Evolutionary conservation across 805 yeast genomes (phyloP).

Genomic region (Candida vaughaniae): DNA sequence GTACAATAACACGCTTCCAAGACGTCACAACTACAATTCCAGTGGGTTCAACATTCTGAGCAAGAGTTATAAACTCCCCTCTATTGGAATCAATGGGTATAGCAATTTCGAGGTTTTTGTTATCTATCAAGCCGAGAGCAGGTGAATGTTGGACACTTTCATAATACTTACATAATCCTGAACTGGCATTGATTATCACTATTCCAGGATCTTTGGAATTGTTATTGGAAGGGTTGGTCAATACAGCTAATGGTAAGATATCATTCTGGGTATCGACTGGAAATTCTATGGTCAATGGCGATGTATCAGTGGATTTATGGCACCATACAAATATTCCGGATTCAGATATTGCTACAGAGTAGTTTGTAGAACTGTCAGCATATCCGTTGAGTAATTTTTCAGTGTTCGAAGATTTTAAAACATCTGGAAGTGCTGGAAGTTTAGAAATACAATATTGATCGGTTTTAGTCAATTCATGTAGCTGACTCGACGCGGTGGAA

Average conservation of each 20-base stretch:
- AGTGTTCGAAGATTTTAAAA: conserved; percentile 18
- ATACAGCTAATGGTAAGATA: conserved; percentile 50
- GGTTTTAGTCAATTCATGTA: conserved; percentile 54
- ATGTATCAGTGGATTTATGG: conserved; percentile 57
- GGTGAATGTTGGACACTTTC: conserved; percentile 75
- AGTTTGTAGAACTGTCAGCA: conserved; percentile 47
- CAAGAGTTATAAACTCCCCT: conserved; percentile 57
- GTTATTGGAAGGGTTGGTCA: conserved; percentile 59
- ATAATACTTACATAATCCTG: conserved; percentile 65
- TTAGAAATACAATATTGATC: conserved; percentile 56
- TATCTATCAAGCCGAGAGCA: conserved; percentile 55
- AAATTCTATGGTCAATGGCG: conserved; percentile 58
- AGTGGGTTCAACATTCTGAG: conserved; percentile 66
- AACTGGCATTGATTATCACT: conserved; percentile 55
- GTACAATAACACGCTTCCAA: conserved; percentile 59
- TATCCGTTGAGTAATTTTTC: conserved; percentile 34
- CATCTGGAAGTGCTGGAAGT: conserved; percentile 55
- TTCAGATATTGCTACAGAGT: conserved; percentile 50
- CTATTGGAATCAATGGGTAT: conserved; percentile 30
- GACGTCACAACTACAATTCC: conserved; percentile 75
- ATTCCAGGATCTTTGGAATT: conserved; percentile 61
- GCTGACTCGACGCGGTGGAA: conserved; percentile 1
- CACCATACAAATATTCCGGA: conserved; percentile 65
- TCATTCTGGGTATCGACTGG: conserved; percentile 31
- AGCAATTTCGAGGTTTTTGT: conserved; percentile 41